Base-by-base conservation (phyloP, 169 alveolate species). In the Babesia caballi region DNA sequence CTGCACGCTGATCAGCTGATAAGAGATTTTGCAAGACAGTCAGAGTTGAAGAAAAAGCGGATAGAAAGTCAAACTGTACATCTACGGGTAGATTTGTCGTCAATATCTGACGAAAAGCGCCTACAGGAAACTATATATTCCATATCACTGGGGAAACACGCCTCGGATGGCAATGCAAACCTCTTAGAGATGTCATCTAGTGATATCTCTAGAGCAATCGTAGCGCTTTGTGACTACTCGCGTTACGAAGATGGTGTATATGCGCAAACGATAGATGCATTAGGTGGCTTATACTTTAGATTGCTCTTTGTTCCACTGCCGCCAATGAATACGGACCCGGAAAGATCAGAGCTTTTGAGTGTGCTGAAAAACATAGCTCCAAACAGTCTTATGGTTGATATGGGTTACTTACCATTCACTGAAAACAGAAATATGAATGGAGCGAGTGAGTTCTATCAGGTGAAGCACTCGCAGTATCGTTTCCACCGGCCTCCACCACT, bases 201-300 rank as follows among this genome's bases (percentile, higher is more conserved):
- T 7, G 82, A 71, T 23, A 32, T 71, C 14, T 44, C 78, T 11
- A 38, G 33, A 0, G n/a, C 60, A 35, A 59, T 71, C 3, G 51
- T 11, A 6, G 63, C 57, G 3, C 11, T 71, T 12, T 15, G 12
- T 11, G 82, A 71, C 35, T 71, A 71, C 21, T 2, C 67, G 11
- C 30, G 82, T 1, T 71, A 59, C 33, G 42, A 23, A 1, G 28
- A 51, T 27, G 42, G 19, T 4, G 21, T n/a, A 2, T 32, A 28
- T n/a, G n/a, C 28, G 14, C 21, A 33, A 30, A 71, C 73, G 47
- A 23, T 32, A n/a, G 23, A 8, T 15, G 9, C 2, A 23, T 2
- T 63, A 0, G 73, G 51, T n/a, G 60, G n/a, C 8, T 21, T 63
- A 27, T 63, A 63, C 47, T 63, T 63, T 23, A 27, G 73, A 49